These are phyloP conservation scores for Lipomyces kockii DNA, from an alignment of 805 yeast species.

Conservation along the genomic window DNA sequence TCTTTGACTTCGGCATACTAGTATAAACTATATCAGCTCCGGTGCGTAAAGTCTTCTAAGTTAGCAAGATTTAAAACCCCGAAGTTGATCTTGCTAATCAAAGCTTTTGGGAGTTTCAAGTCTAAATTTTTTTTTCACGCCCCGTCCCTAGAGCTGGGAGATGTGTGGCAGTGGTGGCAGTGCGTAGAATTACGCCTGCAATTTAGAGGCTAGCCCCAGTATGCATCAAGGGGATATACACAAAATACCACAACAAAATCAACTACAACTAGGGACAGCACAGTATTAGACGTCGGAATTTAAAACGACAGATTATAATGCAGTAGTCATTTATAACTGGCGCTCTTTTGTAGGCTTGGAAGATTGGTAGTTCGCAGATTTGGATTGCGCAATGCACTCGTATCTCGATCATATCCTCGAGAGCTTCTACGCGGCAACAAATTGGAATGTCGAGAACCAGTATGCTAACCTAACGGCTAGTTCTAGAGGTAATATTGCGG, in stretches of 20 bases:
- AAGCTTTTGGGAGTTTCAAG: constrained; percentile 14
- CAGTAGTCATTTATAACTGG: no score
- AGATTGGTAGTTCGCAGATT: background rate
- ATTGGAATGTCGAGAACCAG: constrained; percentile 80
- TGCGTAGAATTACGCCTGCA: background rate
- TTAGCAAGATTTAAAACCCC: background rate
- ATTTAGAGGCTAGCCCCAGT: no score
- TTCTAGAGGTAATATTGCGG: constrained; percentile 51
- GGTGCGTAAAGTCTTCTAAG: background rate
- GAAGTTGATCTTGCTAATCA: background rate
- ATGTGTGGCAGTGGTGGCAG: constrained; percentile 12
- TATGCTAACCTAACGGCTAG: constrained; percentile 78
- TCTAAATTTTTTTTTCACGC: constrained; percentile 9
- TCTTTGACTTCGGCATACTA: constrained; percentile 94
- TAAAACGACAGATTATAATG: no score
- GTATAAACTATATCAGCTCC: background rate
- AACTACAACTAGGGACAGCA: no score
- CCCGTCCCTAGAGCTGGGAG: background rate
- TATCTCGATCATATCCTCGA: constrained; percentile 86
- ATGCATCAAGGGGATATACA: no score
- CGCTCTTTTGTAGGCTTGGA: background rate
- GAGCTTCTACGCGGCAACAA: constrained; percentile 69
- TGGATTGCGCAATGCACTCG: constrained; percentile 58
- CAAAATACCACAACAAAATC: no score
- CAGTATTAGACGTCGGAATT: no score